Conservation (phyloP, 2,329 filamentous ascomycete genomes). For the Scytalidium sp. region DNA sequence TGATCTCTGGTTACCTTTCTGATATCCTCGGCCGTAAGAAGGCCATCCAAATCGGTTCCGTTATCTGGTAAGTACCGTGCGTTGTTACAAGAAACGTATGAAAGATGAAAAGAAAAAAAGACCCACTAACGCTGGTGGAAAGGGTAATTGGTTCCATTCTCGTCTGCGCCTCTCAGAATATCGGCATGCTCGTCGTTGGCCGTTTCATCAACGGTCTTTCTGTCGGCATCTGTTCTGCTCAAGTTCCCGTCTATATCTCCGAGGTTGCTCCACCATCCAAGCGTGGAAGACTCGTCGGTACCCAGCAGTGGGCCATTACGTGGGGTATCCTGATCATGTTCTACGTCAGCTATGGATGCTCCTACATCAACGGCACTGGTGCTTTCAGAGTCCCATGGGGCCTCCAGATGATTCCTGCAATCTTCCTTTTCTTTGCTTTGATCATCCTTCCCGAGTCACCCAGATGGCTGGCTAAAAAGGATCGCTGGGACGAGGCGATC, state of each 20-base stretch:
- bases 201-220: slow-evolving; percentile 62
- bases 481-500: slow-evolving; percentile 54
- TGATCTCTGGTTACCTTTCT: slow-evolving; percentile 52
- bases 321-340: slow-evolving; percentile 71
- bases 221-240: slow-evolving; percentile 64
- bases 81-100: too few species aligned
- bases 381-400: slow-evolving; percentile 65
- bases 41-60: slow-evolving; percentile 40
- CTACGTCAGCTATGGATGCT: slow-evolving; percentile 64
- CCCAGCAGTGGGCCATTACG: slow-evolving; percentile 72
- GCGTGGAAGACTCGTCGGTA: slow-evolving; percentile 65
- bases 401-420: slow-evolving; percentile 58
- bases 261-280: slow-evolving; percentile 58
- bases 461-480: slow-evolving; percentile 59
- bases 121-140: slow-evolving; percentile 28
- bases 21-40: slow-evolving; percentile 48
- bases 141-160: slow-evolving; percentile 57
- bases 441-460: slow-evolving; percentile 60
- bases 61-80: slow-evolving; percentile 37
- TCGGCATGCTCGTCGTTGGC: slow-evolving; percentile 51
- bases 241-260: slow-evolving; percentile 66
- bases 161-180: slow-evolving; percentile 52
- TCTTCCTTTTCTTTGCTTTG: slow-evolving; percentile 56
- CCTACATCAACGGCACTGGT: slow-evolving; percentile 53
- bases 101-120: not conserved